Conservation (phyloP, 805 yeast species). For the Suhomyces tanzawaensis region DNA sequence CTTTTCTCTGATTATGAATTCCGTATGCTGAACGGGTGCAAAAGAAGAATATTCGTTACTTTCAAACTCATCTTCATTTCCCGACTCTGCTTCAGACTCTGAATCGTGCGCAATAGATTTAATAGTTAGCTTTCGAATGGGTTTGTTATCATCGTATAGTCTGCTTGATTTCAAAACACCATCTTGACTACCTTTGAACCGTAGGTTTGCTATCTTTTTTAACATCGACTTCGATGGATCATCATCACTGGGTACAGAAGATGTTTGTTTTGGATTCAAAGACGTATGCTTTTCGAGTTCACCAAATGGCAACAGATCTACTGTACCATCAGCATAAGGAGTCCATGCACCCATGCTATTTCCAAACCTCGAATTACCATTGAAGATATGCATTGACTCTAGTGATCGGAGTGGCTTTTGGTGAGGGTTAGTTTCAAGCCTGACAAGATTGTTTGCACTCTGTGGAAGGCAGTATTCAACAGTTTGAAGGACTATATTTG, state of each 20-base stretch:
- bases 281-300: conserved; percentile 41
- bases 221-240: conserved; percentile 18
- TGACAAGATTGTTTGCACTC: conserved; percentile 40
- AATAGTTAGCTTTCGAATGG: conserved; percentile 17
- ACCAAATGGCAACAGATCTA: conserved; percentile 65
- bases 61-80: conserved; percentile 15
- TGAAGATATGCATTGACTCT: conserved; percentile 53
- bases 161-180: conserved; percentile 34
- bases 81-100: conserved; percentile 17
- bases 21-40: conserved; percentile 57
- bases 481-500: conserved; percentile 57
- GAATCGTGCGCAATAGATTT: conserved; percentile 6
- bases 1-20: conserved; percentile 41
- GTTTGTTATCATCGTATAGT: conserved; percentile 37
- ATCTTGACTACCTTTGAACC: conserved; percentile 58
- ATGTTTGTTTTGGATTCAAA: conserved; percentile 14
- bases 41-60: conserved; percentile 47
- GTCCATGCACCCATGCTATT: conserved; percentile 70
- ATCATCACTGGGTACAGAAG: conserved; percentile 7
- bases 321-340: conserved; percentile 64
- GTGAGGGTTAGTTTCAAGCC: conserved; percentile 35
- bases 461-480: conserved; percentile 53
- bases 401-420: conserved; percentile 43
- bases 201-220: conserved; percentile 47
- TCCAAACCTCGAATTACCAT: conserved; percentile 62